phyloP scores from a whole-genome alignment of 805 yeast genomes.

The Kodamaea kakaduensis region DNA sequence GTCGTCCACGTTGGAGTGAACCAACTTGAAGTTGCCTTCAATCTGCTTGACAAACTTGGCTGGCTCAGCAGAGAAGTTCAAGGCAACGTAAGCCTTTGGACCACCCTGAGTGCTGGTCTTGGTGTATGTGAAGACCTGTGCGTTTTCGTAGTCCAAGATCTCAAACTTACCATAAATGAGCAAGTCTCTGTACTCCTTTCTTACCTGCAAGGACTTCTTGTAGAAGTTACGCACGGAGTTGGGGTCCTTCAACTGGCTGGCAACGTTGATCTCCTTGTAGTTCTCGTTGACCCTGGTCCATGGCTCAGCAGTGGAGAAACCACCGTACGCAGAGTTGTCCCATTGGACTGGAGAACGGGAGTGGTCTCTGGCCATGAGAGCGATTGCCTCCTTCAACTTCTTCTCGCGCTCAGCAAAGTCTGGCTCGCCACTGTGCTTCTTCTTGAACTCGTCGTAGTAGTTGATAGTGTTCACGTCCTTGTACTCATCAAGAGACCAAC shows the following conservation, averaged over 20 bases:
- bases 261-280: slow-evolving; percentile 47
- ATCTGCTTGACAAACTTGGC: slow-evolving; percentile 10
- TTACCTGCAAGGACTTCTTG: slow-evolving; percentile 36
- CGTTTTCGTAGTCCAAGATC: slow-evolving; percentile 41
- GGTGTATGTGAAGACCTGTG: slow-evolving; percentile 37
- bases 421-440: slow-evolving; percentile 22
- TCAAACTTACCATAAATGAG: slow-evolving; percentile 46
- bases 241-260: slow-evolving; percentile 43
- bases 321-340: slow-evolving; percentile 41
- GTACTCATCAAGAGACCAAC: slow-evolving; percentile 48
- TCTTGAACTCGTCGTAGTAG: slow-evolving; percentile 32
- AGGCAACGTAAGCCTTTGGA: slow-evolving; percentile 20
- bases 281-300: slow-evolving; percentile 52
- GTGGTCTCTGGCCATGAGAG: slow-evolving; percentile 47
- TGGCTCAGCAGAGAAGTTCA: slow-evolving; percentile 20
- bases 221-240: slow-evolving; percentile 45
- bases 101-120: slow-evolving; percentile 33
- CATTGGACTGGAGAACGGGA: slow-evolving; percentile 57
- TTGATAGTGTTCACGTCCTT: slow-evolving; percentile 46
- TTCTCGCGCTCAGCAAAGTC: slow-evolving; percentile 17
- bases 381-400: slow-evolving; percentile 28
- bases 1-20: slow-evolving; percentile 8
- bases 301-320: slow-evolving; percentile 46
- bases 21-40: slow-evolving; percentile 12
- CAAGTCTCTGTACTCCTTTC: slow-evolving; percentile 44